Percentiles rank a stretch among this genome's conserved stretches.
Evolutionary conservation across 2,329 filamentous ascomycete genomes (phyloP).

Genomic region (Alternaria infectoria): DNA sequence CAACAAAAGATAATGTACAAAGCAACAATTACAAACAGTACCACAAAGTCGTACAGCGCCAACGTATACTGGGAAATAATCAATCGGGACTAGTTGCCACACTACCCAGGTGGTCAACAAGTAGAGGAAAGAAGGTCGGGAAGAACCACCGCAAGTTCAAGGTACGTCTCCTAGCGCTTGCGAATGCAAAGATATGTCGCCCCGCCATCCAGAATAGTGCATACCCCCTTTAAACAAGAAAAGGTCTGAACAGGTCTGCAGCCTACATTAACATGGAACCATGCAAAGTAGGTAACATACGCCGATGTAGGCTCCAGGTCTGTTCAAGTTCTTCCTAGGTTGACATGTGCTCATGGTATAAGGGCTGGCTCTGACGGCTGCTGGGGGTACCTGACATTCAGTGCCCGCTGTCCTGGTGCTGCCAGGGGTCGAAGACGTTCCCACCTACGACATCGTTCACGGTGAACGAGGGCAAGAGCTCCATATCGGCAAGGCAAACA

Average conservation of each 20-base stretch:
- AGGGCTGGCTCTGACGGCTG: not conserved
- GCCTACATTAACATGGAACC: not conserved
- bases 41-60: not conserved
- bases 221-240: too few species aligned
- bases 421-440: conserved; percentile 1
- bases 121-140: not conserved
- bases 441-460: not conserved
- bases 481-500: conserved; percentile 10
- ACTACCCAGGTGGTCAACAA: not conserved
- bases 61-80: not conserved
- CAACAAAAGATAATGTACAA: not conserved
- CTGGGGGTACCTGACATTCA: not conserved
- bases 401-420: not conserved
- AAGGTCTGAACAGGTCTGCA: not conserved
- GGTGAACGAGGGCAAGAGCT: not conserved
- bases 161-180: not conserved
- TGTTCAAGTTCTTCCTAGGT: not conserved
- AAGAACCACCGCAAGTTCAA: not conserved
- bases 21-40: not conserved
- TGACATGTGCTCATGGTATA: not conserved
- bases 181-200: not conserved
- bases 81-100: not conserved
- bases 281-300: not conserved
- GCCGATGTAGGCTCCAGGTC: not conserved
- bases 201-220: not conserved